Evolutionary conservation across 768 basidiomycete species (phyloP), one percentile per base, ranked within the genome.

Genomic region (Suillus tomentosus): DNA sequence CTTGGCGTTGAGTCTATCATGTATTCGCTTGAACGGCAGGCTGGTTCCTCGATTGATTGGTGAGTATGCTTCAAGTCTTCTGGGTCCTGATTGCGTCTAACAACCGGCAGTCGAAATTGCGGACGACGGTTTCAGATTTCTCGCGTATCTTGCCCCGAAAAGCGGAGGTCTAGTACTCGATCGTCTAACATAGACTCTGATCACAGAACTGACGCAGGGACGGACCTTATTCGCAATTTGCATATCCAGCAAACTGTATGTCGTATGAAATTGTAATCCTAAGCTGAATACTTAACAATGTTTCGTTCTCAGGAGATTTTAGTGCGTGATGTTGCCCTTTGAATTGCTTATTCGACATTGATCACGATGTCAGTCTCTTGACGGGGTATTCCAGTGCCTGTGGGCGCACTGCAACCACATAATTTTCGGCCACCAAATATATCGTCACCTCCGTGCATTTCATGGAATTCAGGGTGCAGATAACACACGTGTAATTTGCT

Each of bases 41-140:
- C 67, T 2, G 66, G 68, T 42, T 43, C 65, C 34, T 73, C 69
- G 10, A 59, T 73, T 7, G 73, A 74, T 24, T 73, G 72, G 72
- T 73, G 14, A 47, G 73, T 2, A 0, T n/a, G 1, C 24, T 15
- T 13, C 13, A 39, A 39, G 34, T 4, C 24, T 37, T 40, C 31
- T 48, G 61, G 11, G 8, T 15, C 0, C 69, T 67, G 13, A 62
- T 63, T 13, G 24, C 64, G 34, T 13, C n/a, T 34, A 22, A 14
- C 68, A 24, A 51, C 64, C 1, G 67, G 65, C 37, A 51, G 59
- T 47, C 71, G 66, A 13, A 62, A 67, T 1, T 73, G 73, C 45
- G 71, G 69, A 64, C 67, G 73, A 10, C 70, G 73, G 51, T 74
- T 74, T 50, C 69, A 69, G 51, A 68, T 73, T 7, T 54, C 19